Evolutionary conservation across 2,329 filamentous ascomycete genomes (phyloP), one percentile per base, ranked within the genome.

Genomic region (Corinectria fuckeliana): DNA sequence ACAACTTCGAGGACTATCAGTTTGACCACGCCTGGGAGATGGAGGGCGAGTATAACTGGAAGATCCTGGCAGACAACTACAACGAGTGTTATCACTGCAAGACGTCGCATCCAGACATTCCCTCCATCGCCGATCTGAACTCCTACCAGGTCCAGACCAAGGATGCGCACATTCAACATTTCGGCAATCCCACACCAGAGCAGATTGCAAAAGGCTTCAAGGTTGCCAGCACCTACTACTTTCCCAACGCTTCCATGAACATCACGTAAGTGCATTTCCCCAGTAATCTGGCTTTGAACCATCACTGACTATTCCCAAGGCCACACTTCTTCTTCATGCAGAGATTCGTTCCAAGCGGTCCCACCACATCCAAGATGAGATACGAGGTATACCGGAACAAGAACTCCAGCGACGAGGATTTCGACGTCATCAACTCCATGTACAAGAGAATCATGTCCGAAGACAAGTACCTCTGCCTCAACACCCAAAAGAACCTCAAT

Each of bases 31-130:
- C 74, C 28, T 87, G 83, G 82, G 79, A 85, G 64, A 81, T 85
- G 79, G 80, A 84, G 48, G 81, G 81, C 0, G 78, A 81, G 28
- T 85, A 81, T 69, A 87, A 87, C 75, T 87, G 85, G 85, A 87
- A 87, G 75, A 81, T 83, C 21, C 71, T 86, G 28, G 81, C 81
- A 13, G 86, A 88, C 69, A 88, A 88, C 75, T 89, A 87, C 77
- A 89, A 89, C 70, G 85, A 86, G 69, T 88, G 85, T 69, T 89
- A 88, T 66, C 85, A 88, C 75, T 88, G 85, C 76, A 80, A 81
- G 50, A 83, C 81, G 1, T 81, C 84, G 2, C 85, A 88, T 64
- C 85, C 86, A 2, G 83, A 85, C 57, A 82, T 87, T 28, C 78
- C 82, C 4, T 76, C 78, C 39, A 77, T 88, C n/a, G 80, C 85